Percentiles rank a stretch among this genome's conserved stretches.
phyloP scores from a whole-genome alignment of 2,329 filamentous ascomycete species.

The Chaetomium olivaceum region DNA sequence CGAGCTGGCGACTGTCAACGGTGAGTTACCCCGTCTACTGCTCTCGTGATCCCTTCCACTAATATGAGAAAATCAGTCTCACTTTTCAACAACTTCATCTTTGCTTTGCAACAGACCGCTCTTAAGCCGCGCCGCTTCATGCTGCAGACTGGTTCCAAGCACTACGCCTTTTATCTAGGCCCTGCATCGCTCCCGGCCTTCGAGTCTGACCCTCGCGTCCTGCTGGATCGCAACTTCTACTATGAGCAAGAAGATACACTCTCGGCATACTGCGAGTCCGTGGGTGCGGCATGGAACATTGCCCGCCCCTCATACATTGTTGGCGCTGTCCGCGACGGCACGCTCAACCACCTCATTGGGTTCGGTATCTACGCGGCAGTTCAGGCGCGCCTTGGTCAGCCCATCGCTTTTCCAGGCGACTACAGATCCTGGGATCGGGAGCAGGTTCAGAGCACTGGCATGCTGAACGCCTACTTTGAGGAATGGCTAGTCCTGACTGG shows the following conservation, averaged over 20 bases:
- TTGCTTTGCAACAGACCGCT: conserved; percentile 40
- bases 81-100: conserved; percentile 51
- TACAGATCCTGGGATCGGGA: conserved; percentile 46
- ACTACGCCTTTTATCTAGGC: conserved; percentile 53
- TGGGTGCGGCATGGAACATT: conserved; percentile 46
- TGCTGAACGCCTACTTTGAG: conserved; percentile 50
- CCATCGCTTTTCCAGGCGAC: conserved; percentile 48
- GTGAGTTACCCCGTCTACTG: not conserved
- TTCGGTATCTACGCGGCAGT: conserved; percentile 53
- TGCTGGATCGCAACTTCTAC: conserved; percentile 55
- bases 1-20: conserved; percentile 50
- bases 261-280: conserved; percentile 43
- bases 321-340: conserved; percentile 50
- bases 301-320: conserved; percentile 51
- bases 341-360: conserved; percentile 52
- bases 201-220: conserved; percentile 48
- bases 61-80: conserved; percentile 16
- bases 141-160: conserved; percentile 54
- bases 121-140: conserved; percentile 46
- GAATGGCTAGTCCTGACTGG: conserved; percentile 52
- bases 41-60: not conserved
- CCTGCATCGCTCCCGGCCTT: conserved; percentile 45
- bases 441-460: conserved; percentile 46
- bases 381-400: conserved; percentile 33
- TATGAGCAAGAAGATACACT: conserved; percentile 55